Base-by-base conservation (phyloP, 192 early-diverging fungal species). In the Podila clonocystis region DNA sequence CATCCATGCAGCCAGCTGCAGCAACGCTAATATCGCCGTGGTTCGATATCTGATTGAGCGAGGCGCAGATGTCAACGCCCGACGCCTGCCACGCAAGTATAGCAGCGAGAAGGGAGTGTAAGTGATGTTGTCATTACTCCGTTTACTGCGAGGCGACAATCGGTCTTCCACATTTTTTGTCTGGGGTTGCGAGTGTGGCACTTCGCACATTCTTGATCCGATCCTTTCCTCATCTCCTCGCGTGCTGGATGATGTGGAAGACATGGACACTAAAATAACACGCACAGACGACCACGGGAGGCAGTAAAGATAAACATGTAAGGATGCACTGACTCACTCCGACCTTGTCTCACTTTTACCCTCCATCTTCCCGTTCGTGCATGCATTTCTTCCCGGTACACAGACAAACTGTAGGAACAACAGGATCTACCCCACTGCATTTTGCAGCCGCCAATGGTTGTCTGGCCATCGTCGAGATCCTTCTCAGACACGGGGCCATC, bases 371-470 rank as follows among this genome's bases (percentile, higher is more conserved):
- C 52, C 52, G 24, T 24, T 17, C n/a, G 24, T 55, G n/a, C 52
- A 55, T 55, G n/a, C 52, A 11, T 52, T n/a, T 17, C 4, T 24
- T 30, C 0, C 28, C 57, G 31, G 36, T 60, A 50, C 41, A 33
- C 31, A 76, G 74, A 50, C 75, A 84, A 41, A 82, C 83, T 4
- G 85, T 86, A 50, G 88, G 88, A 2, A 85, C 86, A 29, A 89
- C 84, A n/a, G 89, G 91, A 12, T 92, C 94, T 9, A 95, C 96
- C 4, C 89, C 94, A 30, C 72, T 97, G 63, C 96, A 97, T 75
- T 91, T 93, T 83, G 95, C 95, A n/a, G 90, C 92, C 45, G 95
- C 94, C 26, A 92, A 91, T 60, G 91, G 92, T 0, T 92, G 90
- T 69, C 70, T 84, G 0, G 82, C 84, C 13, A 88, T 91, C 50